Evolutionary conservation across 306 rosid species (phyloP).

Genomic region (Inga leiocalycina): DNA sequence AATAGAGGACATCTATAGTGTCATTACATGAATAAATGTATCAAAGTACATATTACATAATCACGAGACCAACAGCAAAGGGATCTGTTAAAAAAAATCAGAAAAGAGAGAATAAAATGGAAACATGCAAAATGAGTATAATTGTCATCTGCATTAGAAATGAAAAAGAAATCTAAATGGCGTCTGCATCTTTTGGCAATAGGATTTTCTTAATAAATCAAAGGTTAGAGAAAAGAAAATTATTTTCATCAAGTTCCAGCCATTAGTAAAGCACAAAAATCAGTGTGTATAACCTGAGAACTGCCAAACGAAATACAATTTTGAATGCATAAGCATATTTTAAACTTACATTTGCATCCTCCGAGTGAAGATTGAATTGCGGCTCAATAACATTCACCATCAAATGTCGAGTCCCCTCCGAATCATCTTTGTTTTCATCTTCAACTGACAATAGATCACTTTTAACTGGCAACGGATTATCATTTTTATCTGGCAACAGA

Average conservation of each 20-base stretch:
- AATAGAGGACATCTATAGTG: not conserved
- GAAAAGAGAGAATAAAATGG: not conserved
- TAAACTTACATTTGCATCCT: constrained; percentile 88
- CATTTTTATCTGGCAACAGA: constrained; percentile 54
- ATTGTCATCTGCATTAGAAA: not conserved
- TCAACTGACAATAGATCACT: constrained; percentile 45
- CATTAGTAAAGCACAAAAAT: constrained; percentile 10
- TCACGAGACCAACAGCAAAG: constrained; percentile 20
- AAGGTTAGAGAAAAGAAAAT: not conserved
- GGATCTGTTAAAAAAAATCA: not conserved
- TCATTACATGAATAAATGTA: not conserved
- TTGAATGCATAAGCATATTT: constrained; percentile 29
- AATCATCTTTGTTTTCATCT: constrained; percentile 46
- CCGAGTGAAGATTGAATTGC: constrained; percentile 96
- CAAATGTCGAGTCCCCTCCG: constrained; percentile 86
- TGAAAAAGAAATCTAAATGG: constrained; percentile 8
- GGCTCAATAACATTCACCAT: constrained; percentile 99
- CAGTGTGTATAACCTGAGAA: not conserved
- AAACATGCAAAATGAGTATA: not conserved
- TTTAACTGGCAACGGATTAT: constrained; percentile 43
- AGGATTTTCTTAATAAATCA: not conserved
- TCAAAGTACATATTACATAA: not conserved
- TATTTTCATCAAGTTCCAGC: constrained; percentile 21
- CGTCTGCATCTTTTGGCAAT: not conserved
- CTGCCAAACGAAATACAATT: constrained; percentile 1